Base-by-base conservation (phyloP, 108 stramenopile genomes). In the Pseudonitzschia delicatissima region DNA sequence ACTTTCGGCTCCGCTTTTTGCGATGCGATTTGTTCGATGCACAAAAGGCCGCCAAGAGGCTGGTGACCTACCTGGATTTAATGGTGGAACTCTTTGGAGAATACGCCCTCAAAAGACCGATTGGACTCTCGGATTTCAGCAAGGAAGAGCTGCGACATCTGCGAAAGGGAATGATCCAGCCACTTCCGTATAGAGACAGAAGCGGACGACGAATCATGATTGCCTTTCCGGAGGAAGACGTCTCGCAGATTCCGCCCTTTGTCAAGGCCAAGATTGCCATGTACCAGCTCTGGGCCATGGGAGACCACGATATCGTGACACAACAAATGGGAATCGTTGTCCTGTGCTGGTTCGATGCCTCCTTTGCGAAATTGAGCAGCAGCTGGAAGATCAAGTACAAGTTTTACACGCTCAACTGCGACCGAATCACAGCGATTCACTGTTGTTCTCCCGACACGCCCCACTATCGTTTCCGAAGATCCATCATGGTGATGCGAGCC, bases 61-160 rank as follows among this genome's bases (percentile, higher is more conserved):
- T 68, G 44, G 42, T 58, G 5, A 59, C 15, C 8, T 68, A 47
- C 47, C 42, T 68, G 37, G 36, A 68, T 2, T 32, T 51, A 28
- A 5, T 33, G 17, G 33, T 55, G 42, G 72, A 67, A 44, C 57
- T 73, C 0, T 73, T 73, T 50, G 67, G 67, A 1, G 45, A 20
- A 18, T 4, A 59, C 23, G 45, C 35, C 9, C 12, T 68, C 18
- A 26, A 15, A 12, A 28, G 67, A 25, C 51, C 51, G 15, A 29
- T 68, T 21, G 8, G 18, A 18, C 32, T 68, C 4, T 29, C 27
- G 17, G 67, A 68, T 21, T 42, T 68, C 8, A 40, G 21, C 42
- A 47, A 59, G 20, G 67, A 68, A 31, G 67, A 59, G 5, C 26
- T 68, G 26, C 12, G 42, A 29, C 20, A 44, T 8, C 25, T 68